Evolutionary conservation across 495 filamentous ascomycete genomes (phyloP), one percentile per base, ranked within the genome.

Genomic region (Cryomyces minteri): DNA sequence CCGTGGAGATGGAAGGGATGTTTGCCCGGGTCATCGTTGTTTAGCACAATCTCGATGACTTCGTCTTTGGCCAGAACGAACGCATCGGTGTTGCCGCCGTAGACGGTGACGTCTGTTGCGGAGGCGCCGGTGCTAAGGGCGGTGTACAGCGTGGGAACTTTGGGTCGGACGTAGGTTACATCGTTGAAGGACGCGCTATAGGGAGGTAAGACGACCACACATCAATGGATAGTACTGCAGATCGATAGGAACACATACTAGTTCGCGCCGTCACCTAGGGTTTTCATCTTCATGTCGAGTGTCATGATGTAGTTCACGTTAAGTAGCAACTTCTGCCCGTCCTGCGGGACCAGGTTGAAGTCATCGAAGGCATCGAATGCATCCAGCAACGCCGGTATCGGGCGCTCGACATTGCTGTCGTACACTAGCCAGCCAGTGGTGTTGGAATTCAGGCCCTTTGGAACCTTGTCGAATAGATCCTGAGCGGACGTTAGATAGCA

Each of bases 1-100:
- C 85, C 86, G 67, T 93, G 85, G 2, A 92, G 66, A 65, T 93
- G 84, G 70, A 90, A 90, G 0, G 86, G 86, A 57, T 94, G 85
- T 12, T 69, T 73, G 39, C 80, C 80, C 0, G 70, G 54, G 51
- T 87, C 82, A 9, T 68, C 54, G 56, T 90, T 94, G 71, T 90
- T 90, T 6, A 94, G 55, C 25, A 88, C 63, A 37, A 94, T 77
- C 42, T 94, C 79, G 40, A 92, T 69, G 5, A 84, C 61, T 28
- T 90, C 64, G 40, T 69, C 69, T 41, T 79, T 72, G 0, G 75
- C 64, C 0, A 92, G 68, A 6, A 92, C 64, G 50, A 77, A 73
- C 0, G 79, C 54, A 54, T 90, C 71, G 5, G 80, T 81, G 62
- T 76, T 78, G 25, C 66, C 64, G 28, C 86, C 86, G 59, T 94